Percentiles rank a stretch among this genome's conserved stretches.
Conservation (phyloP, 164 flowering plant species). For the Aristolochia californica region DNA sequence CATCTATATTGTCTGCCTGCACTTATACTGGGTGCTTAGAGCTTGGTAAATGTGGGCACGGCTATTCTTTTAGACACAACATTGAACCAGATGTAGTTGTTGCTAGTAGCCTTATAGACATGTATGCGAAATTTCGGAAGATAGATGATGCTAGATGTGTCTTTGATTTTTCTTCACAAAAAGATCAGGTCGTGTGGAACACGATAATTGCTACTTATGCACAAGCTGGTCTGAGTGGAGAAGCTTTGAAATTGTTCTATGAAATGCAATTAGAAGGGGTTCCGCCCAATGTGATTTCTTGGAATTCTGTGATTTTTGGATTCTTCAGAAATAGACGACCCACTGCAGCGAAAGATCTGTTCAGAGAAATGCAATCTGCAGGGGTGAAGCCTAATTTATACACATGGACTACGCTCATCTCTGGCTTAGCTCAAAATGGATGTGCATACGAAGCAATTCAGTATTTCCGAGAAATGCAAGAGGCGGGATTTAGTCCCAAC, state of each 20-base stretch:
- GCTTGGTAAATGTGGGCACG: slow-evolving; percentile 51
- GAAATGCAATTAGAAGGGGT: slow-evolving; percentile 61
- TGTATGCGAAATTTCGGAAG: slow-evolving; percentile 54
- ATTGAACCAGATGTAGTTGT: slow-evolving; percentile 49
- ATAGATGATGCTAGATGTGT: slow-evolving; percentile 33
- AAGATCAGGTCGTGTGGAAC: slow-evolving; percentile 56
- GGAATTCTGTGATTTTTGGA: slow-evolving; percentile 56
- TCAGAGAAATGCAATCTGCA: slow-evolving; percentile 42
- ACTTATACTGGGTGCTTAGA: slow-evolving; percentile 23
- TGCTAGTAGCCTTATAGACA: slow-evolving; percentile 39
- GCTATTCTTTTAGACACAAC: slow-evolving; percentile 47
- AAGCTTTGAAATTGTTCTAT: slow-evolving; percentile 51
- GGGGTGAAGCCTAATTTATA: slow-evolving; percentile 39
- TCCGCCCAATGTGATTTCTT: slow-evolving; percentile 41
- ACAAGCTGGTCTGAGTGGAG: slow-evolving; percentile 44
- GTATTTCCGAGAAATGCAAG: slow-evolving; percentile 41
- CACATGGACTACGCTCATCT: slow-evolving; percentile 51
- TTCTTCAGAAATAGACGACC: slow-evolving; percentile 39
- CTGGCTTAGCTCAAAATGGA: slow-evolving; percentile 57
- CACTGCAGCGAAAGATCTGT: slow-evolving; percentile 35
- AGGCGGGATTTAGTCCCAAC: slow-evolving; percentile 40
- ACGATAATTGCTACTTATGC: slow-evolving; percentile 53
- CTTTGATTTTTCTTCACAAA: slow-evolving; percentile 30
- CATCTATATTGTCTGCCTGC: slow-evolving; percentile 42
- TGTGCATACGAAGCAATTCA: slow-evolving; percentile 26